phyloP scores from a whole-genome alignment of 2,329 filamentous ascomycete genomes.

The Fusarium fujikuroi region DNA sequence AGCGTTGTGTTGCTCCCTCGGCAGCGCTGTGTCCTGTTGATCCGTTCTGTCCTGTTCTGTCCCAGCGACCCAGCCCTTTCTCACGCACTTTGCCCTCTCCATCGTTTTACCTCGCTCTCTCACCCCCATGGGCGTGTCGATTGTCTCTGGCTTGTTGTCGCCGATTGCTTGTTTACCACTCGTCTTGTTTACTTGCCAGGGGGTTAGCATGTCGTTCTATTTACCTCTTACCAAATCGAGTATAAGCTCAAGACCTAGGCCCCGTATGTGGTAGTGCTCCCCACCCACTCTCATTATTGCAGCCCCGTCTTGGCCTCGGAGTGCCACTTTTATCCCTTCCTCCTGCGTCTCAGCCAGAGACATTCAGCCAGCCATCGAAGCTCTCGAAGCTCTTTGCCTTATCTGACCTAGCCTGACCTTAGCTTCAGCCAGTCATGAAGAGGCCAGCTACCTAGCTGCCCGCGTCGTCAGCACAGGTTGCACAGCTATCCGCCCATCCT shows the following conservation, averaged over 20 bases:
- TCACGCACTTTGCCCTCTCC: slow-evolving; percentile 12
- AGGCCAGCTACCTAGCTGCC: slow-evolving; percentile 25
- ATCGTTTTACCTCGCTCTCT: slow-evolving; percentile 14
- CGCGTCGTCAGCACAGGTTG: slow-evolving; percentile 18
- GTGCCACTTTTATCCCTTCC: slow-evolving; percentile 34
- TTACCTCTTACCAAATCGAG: slow-evolving; percentile 38
- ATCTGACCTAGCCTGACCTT: slow-evolving; percentile 24
- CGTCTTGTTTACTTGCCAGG: slow-evolving; percentile 42
- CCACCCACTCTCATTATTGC: slow-evolving; percentile 9
- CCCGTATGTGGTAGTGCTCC: slow-evolving; percentile 27
- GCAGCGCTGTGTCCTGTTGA: slow-evolving; percentile 36
- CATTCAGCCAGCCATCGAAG: slow-evolving; percentile 30
- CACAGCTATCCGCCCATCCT: slow-evolving; percentile 26
- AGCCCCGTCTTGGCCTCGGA: slow-evolving; percentile 20
- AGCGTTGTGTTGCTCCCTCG: slow-evolving; percentile 35
- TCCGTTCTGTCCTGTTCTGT: slow-evolving; percentile 23
- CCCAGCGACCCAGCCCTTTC: slow-evolving; percentile 31
- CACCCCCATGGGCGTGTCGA: slow-evolving; percentile 41
- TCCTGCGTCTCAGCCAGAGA: slow-evolving; percentile 42
- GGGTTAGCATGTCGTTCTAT: slow-evolving; percentile 32
- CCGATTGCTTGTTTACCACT: slow-evolving; percentile 34
- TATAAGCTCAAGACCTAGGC: slow-evolving; percentile 17
- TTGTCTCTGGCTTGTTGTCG: slow-evolving; percentile 25
- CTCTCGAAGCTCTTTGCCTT: slow-evolving; percentile 37
- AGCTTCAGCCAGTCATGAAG: slow-evolving; percentile 40